Evolutionary conservation across 345 rosid species (phyloP), one percentile per base, ranked within the genome.

Genomic region (Eutrema heterophyllum): DNA sequence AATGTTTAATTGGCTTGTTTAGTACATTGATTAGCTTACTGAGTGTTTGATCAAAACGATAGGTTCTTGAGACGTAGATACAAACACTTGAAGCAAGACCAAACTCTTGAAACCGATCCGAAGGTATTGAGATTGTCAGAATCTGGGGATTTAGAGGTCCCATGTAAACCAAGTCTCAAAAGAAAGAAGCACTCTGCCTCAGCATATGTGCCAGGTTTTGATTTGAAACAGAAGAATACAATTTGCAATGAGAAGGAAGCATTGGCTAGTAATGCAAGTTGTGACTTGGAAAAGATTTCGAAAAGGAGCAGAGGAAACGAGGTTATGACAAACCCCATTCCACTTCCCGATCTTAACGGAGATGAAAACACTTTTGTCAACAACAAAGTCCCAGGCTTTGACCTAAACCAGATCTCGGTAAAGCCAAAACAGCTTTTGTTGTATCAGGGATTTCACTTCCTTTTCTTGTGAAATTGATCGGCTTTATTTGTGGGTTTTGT

Each of bases 391-490:
- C 84, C 86, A 0, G 62, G 78, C 72, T 91, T 94, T 64, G 99
- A 95, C 85, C 84, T 95, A 41, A 95, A 95, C 79, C 82, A 87
- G 83, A 86, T 91, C 55, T 91, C 90, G 91, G 97, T 94, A 87
- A 67, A 55, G 30, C 67, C 9, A 64, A 58, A 48, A 38, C 60
- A 43, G 10, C 58, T 75, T 26, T 1, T 70, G 7, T 5, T 76
- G 39, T 30, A 10, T 18, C 38, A 9, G n/a, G 6, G 18, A 21
- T 21, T 21, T 21, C 16, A 5, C 29, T 59, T 50, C 29, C 32
- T 72, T 39, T 29, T 62, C 53, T 54, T 36, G 18, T 64, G 67
- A 50, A 64, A 21, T 44, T 49, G 6, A 27, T 45, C n/a, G 29
- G n/a, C 44, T 35, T 69, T 0, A 10, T 66, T 16, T 43, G 61